phyloP scores from a whole-genome alignment of 2,329 filamentous ascomycete genomes.

The Diaporthe ampelina region DNA sequence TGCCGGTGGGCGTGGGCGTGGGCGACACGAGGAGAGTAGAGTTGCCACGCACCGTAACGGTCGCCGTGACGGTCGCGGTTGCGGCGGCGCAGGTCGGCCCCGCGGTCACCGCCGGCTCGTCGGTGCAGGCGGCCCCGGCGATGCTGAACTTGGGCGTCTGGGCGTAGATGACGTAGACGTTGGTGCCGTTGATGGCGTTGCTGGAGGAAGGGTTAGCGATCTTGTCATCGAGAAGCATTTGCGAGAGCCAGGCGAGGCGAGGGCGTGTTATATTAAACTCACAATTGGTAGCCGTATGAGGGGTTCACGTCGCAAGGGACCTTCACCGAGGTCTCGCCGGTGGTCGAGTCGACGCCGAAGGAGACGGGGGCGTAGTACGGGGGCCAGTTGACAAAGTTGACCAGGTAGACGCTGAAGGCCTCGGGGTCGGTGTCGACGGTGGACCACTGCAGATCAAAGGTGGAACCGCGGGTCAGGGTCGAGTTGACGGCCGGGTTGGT shows the following conservation, averaged over 20 bases:
- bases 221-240: too few species aligned
- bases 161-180: slow-evolving; percentile 59
- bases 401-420: slow-evolving; percentile 56
- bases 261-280: slow-evolving; percentile 29
- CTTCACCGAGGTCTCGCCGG: slow-evolving; percentile 51
- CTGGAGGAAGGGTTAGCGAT: slow-evolving; percentile 37
- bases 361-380: slow-evolving; percentile 55
- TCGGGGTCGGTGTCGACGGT: slow-evolving; percentile 57
- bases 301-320: slow-evolving; percentile 54
- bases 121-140: slow-evolving; percentile 49
- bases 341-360: slow-evolving; percentile 51
- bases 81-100: slow-evolving; percentile 44
- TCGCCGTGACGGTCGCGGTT: slow-evolving; percentile 46
- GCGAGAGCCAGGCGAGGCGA: too few species aligned
- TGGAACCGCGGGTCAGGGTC: slow-evolving; percentile 54
- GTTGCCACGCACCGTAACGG: slow-evolving; percentile 42
- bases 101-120: slow-evolving; percentile 40
- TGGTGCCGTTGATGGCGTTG: slow-evolving; percentile 61
- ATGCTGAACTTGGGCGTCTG: slow-evolving; percentile 57
- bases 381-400: slow-evolving; percentile 61
- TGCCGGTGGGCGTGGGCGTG: slow-evolving; percentile 24
- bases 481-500: slow-evolving; percentile 51
- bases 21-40: slow-evolving; percentile 32
- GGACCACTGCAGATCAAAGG: slow-evolving; percentile 53
- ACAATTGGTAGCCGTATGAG: slow-evolving; percentile 57